Evolutionary conservation across 805 yeast genomes (phyloP), one percentile per base, ranked within the genome.

Genomic region (Candida morakotiae): DNA sequence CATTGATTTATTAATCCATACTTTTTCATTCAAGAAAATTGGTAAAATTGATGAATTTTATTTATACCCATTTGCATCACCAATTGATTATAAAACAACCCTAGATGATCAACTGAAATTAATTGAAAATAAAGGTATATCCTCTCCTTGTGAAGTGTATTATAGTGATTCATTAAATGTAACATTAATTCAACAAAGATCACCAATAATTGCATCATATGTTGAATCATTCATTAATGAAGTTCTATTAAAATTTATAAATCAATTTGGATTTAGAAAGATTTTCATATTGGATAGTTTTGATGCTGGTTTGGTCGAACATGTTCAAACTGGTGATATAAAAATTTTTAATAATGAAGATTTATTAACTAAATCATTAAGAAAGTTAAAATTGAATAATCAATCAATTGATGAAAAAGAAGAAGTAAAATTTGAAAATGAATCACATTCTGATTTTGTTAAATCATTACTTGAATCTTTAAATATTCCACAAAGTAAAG

Each of bases 21-120:
- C 81, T n/a, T 60, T 74, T 17, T 68, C 66, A 4, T 73, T 81
- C 40, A 44, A 58, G 39, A 73, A 73, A 26, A 67, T 81, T 3
- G 78, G 74, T 9, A 52, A 73, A 11, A 58, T 89, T 20, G 83
- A 83, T 48, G 80, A 79, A 35, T 56, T 64, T 2, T 75, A 67
- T 45, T 58, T 88, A 7, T 85, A 83, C 52, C 96, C 98, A 2
- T 87, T 91, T 61, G 80, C 81, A 0, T 83, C 95, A 0, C 94
- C 96, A 1, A 62, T 73, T 9, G 96, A 87, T 52, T 37, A 39
- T 25, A n/a, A n/a, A n/a, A n/a, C n/a, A n/a, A n/a, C n/a, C n/a
- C n/a, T n/a, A n/a, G n/a, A n/a, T n/a, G n/a, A 18, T 19, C 17
- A 10, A 18, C 8, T 9, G 7, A 16, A 10, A 4, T 15, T 11